A percentile compares a stretch with the other conserved stretches of the same genome.
These are phyloP conservation scores for Coemansia asiatica DNA, from an alignment of 192 early-diverging fungal species.

Conservation along the genomic window DNA sequence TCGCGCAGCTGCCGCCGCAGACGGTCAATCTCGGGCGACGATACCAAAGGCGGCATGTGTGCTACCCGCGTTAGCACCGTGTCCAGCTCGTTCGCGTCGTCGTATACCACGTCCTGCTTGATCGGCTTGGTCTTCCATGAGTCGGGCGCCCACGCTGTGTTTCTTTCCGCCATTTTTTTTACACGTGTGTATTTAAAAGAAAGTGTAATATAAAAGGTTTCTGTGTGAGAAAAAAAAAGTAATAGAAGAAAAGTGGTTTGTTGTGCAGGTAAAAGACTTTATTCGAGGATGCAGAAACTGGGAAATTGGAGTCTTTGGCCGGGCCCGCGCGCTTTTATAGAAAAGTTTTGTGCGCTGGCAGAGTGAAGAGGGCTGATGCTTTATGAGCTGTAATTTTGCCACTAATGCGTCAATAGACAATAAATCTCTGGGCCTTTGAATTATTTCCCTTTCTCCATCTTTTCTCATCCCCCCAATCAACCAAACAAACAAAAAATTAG, in stretches of 20 bases:
- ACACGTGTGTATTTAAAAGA: too few relatives aligned
- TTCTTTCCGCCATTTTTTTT: constrained; percentile 9
- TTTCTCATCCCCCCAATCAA: too few relatives aligned
- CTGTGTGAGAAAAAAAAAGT: constrained; percentile 8
- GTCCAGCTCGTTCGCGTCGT: constrained; percentile 67
- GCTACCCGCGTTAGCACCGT: constrained; percentile 74
- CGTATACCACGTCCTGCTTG: constrained; percentile 87
- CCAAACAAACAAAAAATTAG: not conserved
- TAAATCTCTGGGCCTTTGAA: not conserved
- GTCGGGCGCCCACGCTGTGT: constrained; percentile 61
- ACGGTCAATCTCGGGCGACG: constrained; percentile 78
- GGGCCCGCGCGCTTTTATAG: too few relatives aligned
- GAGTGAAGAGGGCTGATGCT: not conserved
- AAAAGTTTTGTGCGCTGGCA: not conserved
- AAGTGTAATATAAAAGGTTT: too few relatives aligned
- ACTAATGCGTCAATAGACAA: constrained; percentile 9
- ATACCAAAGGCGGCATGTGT: constrained; percentile 87
- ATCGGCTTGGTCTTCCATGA: constrained; percentile 76
- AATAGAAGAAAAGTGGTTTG: not conserved
- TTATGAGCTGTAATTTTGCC: constrained; percentile 8
- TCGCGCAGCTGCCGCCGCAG: constrained; percentile 81
- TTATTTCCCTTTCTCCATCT: not conserved
- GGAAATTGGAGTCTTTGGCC: too few relatives aligned
- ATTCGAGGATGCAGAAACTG: not conserved
- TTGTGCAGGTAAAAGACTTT: not conserved